Conservation (phyloP, 2,329 filamentous ascomycete genomes). For the Periconia sp. region DNA sequence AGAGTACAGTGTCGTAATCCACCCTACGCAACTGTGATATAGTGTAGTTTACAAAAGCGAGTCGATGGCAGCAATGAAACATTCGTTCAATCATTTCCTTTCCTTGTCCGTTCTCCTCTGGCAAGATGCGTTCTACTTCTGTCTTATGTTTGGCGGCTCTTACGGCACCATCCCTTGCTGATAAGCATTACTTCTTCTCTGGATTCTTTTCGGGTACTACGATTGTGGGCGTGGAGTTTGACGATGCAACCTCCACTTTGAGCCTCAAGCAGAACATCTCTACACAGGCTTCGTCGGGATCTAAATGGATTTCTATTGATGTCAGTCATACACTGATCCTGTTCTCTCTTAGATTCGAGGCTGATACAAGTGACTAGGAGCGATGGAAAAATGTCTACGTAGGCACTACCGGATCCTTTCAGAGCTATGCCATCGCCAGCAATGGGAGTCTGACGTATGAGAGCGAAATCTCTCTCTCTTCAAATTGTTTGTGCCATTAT, state of each 20-base stretch:
- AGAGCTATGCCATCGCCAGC: constrained; percentile 12
- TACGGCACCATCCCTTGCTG: constrained; percentile 2
- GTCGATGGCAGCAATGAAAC: no score
- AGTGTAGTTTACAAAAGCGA: no score
- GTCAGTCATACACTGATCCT: background rate
- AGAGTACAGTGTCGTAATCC: no score
- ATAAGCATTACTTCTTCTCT: constrained; percentile 11
- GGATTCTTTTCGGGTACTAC: constrained; percentile 8
- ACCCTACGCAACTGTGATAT: no score
- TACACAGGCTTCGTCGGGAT: constrained; percentile 3
- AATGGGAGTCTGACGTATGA: constrained; percentile 3
- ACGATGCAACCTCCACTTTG: constrained; percentile 6
- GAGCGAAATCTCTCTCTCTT: constrained; percentile 3
- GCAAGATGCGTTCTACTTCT: background rate
- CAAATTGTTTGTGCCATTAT: no score
- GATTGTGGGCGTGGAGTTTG: constrained; percentile 10
- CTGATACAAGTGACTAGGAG: background rate
- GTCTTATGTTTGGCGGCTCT: background rate
- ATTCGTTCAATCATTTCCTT: background rate
- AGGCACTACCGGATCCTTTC: constrained; percentile 9
- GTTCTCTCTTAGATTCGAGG: no score
- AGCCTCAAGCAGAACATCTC: constrained; percentile 12
- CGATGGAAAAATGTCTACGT: constrained; percentile 9
- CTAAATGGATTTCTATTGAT: constrained; percentile 13
- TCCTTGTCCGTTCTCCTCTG: background rate